Conservation (phyloP, 2,329 filamentous ascomycete genomes). For the Fusarium graminum region DNA sequence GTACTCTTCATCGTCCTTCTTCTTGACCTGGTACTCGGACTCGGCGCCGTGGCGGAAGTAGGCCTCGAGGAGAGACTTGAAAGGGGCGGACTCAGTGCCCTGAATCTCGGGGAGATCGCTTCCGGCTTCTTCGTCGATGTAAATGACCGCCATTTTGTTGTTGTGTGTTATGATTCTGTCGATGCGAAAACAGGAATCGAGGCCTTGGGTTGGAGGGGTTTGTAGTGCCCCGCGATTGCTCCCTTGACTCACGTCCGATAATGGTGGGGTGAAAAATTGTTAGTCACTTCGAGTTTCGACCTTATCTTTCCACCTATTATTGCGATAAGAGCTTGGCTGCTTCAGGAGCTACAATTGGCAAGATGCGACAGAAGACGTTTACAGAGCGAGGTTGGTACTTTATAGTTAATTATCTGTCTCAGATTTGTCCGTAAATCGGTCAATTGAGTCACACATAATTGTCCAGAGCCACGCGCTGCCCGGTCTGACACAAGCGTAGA, state of each 20-base stretch:
- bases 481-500: background rate
- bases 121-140: slow-evolving; percentile 81
- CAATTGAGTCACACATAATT: slow-evolving; percentile 7
- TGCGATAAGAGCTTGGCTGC: slow-evolving; percentile 14
- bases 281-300: slow-evolving; percentile 29
- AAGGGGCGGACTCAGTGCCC: slow-evolving; percentile 80
- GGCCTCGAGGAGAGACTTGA: slow-evolving; percentile 83
- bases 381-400: background rate
- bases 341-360: background rate
- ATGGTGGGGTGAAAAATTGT: slow-evolving; percentile 43
- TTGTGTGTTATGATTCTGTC: slow-evolving; percentile 19
- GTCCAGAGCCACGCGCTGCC: background rate
- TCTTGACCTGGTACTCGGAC: slow-evolving; percentile 61
- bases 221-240: slow-evolving; percentile 38
- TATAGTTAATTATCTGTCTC: background rate
- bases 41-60: slow-evolving; percentile 65
- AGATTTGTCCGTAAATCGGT: background rate
- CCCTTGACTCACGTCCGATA: slow-evolving; percentile 41
- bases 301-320: slow-evolving; percentile 27
- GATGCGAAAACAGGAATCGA: slow-evolving; percentile 29
- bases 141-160: slow-evolving; percentile 53
- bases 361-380: background rate
- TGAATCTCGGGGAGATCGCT: slow-evolving; percentile 75
- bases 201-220: slow-evolving; percentile 35
- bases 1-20: slow-evolving; percentile 48